Percentiles rank a stretch among this genome's conserved stretches.
These are phyloP conservation scores for Spathaspora arborariae DNA, from an alignment of 805 yeast species.

Conservation along the genomic window DNA sequence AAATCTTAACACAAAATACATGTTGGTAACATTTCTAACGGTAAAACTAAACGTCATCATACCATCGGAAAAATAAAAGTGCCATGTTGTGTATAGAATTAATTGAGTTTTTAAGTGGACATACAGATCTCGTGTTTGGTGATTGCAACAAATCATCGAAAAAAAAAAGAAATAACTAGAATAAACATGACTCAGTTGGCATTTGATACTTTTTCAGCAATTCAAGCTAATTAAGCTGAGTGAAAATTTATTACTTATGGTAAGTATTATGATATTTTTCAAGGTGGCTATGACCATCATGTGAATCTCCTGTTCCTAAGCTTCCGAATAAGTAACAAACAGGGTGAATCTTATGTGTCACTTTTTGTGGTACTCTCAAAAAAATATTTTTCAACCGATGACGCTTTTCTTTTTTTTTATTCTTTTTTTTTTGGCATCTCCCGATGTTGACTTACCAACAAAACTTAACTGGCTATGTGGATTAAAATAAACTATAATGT, in stretches of 20 bases:
- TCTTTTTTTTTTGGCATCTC: background rate
- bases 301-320: background rate
- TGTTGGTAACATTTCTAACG: background rate
- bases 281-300: background rate
- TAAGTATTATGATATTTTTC: too few species aligned
- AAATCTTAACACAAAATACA: background rate
- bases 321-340: background rate
- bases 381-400: background rate
- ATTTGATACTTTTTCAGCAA: too few species aligned
- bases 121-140: background rate
- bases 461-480: background rate
- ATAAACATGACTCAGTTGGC: background rate
- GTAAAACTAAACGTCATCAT: background rate
- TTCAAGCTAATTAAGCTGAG: too few species aligned
- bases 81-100: background rate
- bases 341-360: background rate
- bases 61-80: background rate
- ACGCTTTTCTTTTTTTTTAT: background rate
- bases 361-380: background rate
- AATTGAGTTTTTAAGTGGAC: background rate
- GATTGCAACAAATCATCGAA: background rate
- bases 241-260: background rate
- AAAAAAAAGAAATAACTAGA: background rate
- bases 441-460: background rate
- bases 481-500: background rate